phyloP scores from a whole-genome alignment of 352 stramenopile species.

The Albugo candida region DNA sequence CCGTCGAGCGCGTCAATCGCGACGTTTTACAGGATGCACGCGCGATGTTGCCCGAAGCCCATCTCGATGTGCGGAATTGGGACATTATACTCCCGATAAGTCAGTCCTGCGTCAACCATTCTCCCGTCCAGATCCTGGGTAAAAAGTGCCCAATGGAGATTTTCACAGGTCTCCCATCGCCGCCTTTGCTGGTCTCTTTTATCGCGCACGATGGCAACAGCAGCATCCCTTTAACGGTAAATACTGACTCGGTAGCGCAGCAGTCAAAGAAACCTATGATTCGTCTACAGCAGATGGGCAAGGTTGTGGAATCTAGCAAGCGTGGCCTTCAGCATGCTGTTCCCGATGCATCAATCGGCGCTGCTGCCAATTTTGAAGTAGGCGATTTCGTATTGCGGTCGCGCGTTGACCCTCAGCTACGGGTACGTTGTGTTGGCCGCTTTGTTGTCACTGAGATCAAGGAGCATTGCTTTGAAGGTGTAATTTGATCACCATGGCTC shows the following conservation, averaged over 20 bases:
- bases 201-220: no score
- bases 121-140: slow-evolving; percentile 2
- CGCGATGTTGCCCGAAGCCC: slow-evolving; percentile 4
- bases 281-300: neutral
- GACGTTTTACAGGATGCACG: slow-evolving; percentile 7
- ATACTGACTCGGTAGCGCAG: no score
- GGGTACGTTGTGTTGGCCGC: slow-evolving; percentile 6
- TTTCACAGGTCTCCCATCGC: slow-evolving; percentile 6
- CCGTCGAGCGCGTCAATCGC: slow-evolving; percentile 7
- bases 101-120: slow-evolving; percentile 3
- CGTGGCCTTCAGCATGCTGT: neutral
- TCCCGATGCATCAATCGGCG: neutral
- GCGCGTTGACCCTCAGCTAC: slow-evolving; percentile 8
- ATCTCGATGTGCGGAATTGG: slow-evolving; percentile 3
- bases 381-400: slow-evolving; percentile 11
- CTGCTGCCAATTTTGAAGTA: slow-evolving; percentile 3
- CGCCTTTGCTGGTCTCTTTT: neutral
- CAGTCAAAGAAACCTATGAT: neutral
- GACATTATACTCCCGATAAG: slow-evolving; percentile 5
- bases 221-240: no score
- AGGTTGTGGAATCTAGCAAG: neutral
- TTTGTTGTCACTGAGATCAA: slow-evolving; percentile 6
- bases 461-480: slow-evolving; percentile 7
- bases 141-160: slow-evolving; percentile 1
- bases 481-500: slow-evolving; percentile 5